Evolutionary conservation across 495 filamentous ascomycete genomes (phyloP), one percentile per base, ranked within the genome.

Genomic region (Pseudoneurospora amorphoporcata): DNA sequence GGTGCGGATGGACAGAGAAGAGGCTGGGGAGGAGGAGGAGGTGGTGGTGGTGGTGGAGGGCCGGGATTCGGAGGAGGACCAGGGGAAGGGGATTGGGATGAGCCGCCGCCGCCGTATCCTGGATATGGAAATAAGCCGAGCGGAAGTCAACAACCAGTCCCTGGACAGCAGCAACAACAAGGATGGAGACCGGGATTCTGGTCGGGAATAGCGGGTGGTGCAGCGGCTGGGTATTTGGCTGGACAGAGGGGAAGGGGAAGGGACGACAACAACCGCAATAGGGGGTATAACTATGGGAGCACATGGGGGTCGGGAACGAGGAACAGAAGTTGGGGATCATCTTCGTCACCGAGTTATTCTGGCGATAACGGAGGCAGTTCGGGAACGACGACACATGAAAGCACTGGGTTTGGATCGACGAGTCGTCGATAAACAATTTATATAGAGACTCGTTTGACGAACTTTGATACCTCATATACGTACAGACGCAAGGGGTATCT

Each of bases 361-460:
- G 10, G 45, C 1, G 43, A 78, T 77, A n/a, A 83, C 81, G 71
- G 76, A 76, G 39, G 82, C 39, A 80, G 79, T 4, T 83, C 85
- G 43, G 82, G 88, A 19, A 78, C 88, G 8, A 88, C 89, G 72
- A 58, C 47, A 10, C 87, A 92, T 75, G 87, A 92, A 72, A 94
- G 91, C 75, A 97, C 94, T 8, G 95, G 95, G 1, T 98, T 96
- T 83, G 95, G 95, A 8, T 93, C 92, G 14, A 97, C 94, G 0
- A 89, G 86, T 72, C 86, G 95, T 72, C 87, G 94, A 75, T 29
- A 40, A 37, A 38, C 6, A 6, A 39, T 8, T 69, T 69, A 32
- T 32, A 70, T 39, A 35, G 23, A 23, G 23, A 23, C 1, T 23
- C 23, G 10, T 32, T 58, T 10, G 23, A 61, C 6, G 53, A 37